Evolutionary conservation across 768 basidiomycete genomes (phyloP).

Genomic region (Suillus weaverae): DNA sequence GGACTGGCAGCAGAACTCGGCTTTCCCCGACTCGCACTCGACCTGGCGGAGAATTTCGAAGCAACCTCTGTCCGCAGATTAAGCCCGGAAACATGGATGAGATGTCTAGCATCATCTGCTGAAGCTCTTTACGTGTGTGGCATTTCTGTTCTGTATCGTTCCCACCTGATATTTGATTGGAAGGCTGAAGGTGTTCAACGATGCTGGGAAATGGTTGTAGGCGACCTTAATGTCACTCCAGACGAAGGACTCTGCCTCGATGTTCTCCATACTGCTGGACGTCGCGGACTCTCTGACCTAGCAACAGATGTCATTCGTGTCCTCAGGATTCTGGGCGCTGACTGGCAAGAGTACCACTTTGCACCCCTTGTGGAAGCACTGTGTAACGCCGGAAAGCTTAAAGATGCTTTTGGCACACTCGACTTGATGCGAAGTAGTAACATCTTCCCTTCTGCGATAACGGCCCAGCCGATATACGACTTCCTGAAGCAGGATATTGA

Average conservation of each 20-base stretch:
- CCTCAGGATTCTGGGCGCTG: constrained; percentile 48
- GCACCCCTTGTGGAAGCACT: constrained; percentile 77
- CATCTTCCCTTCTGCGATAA: constrained; percentile 50
- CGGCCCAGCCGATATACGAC: constrained; percentile 54
- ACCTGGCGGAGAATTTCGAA: constrained; percentile 66
- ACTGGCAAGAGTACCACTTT: constrained; percentile 71
- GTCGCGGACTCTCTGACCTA: constrained; percentile 68
- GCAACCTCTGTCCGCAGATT: constrained; percentile 51
- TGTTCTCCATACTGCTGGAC: constrained; percentile 72
- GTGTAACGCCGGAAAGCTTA: constrained; percentile 52
- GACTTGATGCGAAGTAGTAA: constrained; percentile 56
- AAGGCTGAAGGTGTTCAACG: constrained; percentile 66
- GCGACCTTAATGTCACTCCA: constrained; percentile 52
- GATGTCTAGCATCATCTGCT: constrained; percentile 65
- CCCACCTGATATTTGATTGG: constrained; percentile 4
- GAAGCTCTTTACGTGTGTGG: constrained; percentile 65
- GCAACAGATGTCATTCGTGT: constrained; percentile 64
- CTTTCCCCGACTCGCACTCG: constrained; percentile 67
- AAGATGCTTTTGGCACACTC: constrained; percentile 63
- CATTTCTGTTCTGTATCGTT: constrained; percentile 3
- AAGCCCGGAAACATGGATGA: constrained; percentile 57
- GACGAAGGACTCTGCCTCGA: constrained; percentile 74
- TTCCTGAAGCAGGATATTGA: constrained; percentile 49
- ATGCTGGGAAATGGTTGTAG: constrained; percentile 63
- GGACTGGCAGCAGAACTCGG: constrained; percentile 51